These are phyloP conservation scores for Camillea tinctor DNA, from an alignment of 2,329 filamentous ascomycete species.

Conservation along the genomic window DNA sequence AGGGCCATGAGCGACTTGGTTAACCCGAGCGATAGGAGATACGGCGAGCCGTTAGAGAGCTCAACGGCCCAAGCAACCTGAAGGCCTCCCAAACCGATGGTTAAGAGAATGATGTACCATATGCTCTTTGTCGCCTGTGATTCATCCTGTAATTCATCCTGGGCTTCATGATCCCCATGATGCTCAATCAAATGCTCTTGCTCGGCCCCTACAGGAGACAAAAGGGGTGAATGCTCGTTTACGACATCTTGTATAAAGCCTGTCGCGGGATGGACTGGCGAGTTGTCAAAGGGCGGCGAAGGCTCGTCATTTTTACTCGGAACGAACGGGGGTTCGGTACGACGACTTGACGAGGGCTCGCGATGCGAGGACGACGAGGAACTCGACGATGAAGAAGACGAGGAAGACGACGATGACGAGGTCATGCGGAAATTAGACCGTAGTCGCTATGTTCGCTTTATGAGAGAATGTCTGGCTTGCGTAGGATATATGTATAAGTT, in stretches of 20 bases:
- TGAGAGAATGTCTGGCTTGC: background rate
- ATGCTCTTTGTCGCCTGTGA: constrained; percentile 72
- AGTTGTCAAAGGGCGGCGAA: constrained; percentile 17
- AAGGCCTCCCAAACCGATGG: constrained; percentile 80
- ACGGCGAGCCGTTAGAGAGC: constrained; percentile 87
- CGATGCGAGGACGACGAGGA: constrained; percentile 25
- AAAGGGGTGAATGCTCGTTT: constrained; percentile 49
- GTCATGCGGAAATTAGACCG: constrained; percentile 31
- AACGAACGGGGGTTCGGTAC: constrained; percentile 18
- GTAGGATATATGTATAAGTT: background rate
- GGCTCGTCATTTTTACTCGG: constrained; percentile 13
- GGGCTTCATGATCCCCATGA: constrained; percentile 35
- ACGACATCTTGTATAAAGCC: constrained; percentile 29
- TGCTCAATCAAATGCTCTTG: constrained; percentile 36
- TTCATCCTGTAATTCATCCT: constrained; percentile 52
- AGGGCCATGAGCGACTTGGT: constrained; percentile 81
- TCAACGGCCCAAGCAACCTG: constrained; percentile 97
- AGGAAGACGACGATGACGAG: constrained; percentile 37
- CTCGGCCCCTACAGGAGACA: constrained; percentile 41
- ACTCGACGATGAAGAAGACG: constrained; percentile 11
- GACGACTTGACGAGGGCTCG: constrained; percentile 29
- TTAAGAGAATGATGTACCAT: constrained; percentile 84
- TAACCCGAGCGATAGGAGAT: constrained; percentile 74
- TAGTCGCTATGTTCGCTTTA: background rate
- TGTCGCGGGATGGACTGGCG: constrained; percentile 20